Evolutionary conservation across 2,329 filamentous ascomycete genomes (phyloP).

Genomic region (Apiospora saccharicola): DNA sequence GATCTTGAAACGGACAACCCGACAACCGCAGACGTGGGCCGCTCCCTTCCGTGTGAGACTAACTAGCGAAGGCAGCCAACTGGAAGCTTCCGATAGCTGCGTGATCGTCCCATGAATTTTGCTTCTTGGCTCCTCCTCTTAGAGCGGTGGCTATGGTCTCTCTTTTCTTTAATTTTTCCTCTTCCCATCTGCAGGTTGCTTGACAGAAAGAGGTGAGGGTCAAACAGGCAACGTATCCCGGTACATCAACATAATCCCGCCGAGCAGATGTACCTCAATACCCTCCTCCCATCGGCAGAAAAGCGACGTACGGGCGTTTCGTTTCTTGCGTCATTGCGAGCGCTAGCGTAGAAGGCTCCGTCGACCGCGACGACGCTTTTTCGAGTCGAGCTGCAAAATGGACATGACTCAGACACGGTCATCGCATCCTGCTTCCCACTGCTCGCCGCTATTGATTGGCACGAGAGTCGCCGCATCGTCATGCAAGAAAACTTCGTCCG

Average conservation of each 20-base stretch:
- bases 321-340: slow-evolving; percentile 21
- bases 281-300: neutral
- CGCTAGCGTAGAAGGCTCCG: neutral
- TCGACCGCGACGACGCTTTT: slow-evolving; percentile 1
- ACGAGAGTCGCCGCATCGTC: slow-evolving; percentile 14
- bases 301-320: slow-evolving; percentile 7
- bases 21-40: slow-evolving; percentile 19
- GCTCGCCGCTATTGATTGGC: slow-evolving; percentile 7
- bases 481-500: slow-evolving; percentile 8
- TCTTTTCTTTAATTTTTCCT: neutral
- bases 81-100: slow-evolving; percentile 20
- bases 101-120: slow-evolving; percentile 15
- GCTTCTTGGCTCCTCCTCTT: slow-evolving; percentile 13
- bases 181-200: neutral
- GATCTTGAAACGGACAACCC: slow-evolving; percentile 21
- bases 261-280: neutral
- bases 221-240: neutral
- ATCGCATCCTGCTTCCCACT: neutral
- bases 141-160: slow-evolving; percentile 15
- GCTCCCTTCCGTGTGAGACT: slow-evolving; percentile 17
- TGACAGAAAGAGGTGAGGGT: neutral
- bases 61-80: slow-evolving; percentile 19
- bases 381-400: slow-evolving; percentile 18
- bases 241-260: neutral
- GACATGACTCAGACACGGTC: slow-evolving; percentile 17